A percentile compares a stretch with the other conserved stretches of the same genome.
Evolutionary conservation across 208 protist species (phyloP).

Genomic region (Phytomonas sp.): DNA sequence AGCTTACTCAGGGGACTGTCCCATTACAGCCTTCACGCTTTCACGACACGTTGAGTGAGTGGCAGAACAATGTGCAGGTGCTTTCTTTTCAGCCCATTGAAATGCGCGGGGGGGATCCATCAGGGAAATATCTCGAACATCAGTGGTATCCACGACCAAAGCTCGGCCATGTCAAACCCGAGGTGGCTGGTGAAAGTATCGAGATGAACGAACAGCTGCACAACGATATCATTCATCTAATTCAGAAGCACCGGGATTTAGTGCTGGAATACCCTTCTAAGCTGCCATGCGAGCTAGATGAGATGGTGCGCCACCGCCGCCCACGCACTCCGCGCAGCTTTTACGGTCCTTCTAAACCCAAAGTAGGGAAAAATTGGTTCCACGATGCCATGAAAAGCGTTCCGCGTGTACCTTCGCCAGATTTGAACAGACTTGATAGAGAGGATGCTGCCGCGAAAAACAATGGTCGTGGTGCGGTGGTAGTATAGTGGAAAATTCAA

Average conservation of each 20-base stretch:
- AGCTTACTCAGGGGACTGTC: background rate
- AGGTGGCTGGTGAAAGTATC: constrained; percentile 46
- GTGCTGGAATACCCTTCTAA: constrained; percentile 28
- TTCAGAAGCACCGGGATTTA: constrained; percentile 30
- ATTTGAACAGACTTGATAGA: constrained; percentile 34
- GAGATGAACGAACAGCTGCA: constrained; percentile 40
- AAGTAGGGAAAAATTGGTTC: constrained; percentile 46
- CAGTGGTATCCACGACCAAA: background rate
- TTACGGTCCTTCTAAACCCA: constrained; percentile 33
- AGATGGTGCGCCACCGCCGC: constrained; percentile 24
- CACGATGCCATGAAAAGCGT: constrained; percentile 29
- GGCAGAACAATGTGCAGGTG: background rate
- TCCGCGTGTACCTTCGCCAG: constrained; percentile 27
- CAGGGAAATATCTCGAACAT: background rate
- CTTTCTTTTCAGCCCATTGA: background rate
- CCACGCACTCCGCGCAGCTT: constrained; percentile 61
- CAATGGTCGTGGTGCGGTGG: constrained; percentile 15
- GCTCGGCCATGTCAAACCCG: background rate
- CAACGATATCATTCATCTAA: constrained; percentile 45
- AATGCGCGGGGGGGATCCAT: background rate
- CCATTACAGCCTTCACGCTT: background rate
- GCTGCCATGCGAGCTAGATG: constrained; percentile 35
- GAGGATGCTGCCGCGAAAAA: constrained; percentile 27
- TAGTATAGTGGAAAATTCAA: background rate
- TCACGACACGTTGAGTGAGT: background rate